These are phyloP conservation scores for Aspergillus unguis DNA, from an alignment of 2,329 filamentous ascomycete genomes.

Conservation along the genomic window DNA sequence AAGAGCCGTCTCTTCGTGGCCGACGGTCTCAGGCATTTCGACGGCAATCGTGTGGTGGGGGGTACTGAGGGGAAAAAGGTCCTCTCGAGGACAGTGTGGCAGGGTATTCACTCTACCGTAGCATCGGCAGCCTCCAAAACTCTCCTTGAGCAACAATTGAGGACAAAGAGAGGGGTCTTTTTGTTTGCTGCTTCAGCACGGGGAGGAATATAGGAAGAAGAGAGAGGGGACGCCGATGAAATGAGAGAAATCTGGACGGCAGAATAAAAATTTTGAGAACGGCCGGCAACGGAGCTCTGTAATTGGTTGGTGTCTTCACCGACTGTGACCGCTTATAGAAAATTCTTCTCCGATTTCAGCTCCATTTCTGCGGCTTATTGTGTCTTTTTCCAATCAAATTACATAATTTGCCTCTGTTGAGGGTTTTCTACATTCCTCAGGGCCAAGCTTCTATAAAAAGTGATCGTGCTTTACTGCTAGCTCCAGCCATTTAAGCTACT, in stretches of 20 bases:
- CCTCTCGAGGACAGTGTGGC: conserved; percentile 38
- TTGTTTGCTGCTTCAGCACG: conserved; percentile 29
- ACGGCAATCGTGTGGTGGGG: conserved; percentile 22
- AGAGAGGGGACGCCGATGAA: conserved; percentile 17
- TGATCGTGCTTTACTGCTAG: background rate
- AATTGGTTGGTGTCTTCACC: conserved; percentile 23
- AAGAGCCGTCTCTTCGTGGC: conserved; percentile 30
- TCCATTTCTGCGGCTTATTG: conserved; percentile 3
- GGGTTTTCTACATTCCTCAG: background rate
- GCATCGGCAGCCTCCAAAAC: conserved; percentile 37
- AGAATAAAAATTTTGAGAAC: conserved; percentile 28
- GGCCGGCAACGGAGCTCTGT: conserved; percentile 16
- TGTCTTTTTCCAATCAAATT: conserved; percentile 3
- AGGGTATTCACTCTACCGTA: conserved; percentile 36
- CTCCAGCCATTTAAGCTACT: too few relatives aligned
- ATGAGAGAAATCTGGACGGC: conserved; percentile 16
- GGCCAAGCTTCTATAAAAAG: conserved; percentile 1
- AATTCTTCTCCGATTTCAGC: conserved; percentile 14
- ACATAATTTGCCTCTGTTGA: conserved; percentile 7
- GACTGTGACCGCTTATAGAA: conserved; percentile 21
- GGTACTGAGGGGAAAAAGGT: conserved; percentile 26
- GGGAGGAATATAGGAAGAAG: conserved; percentile 25
- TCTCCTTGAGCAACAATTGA: conserved; percentile 15
- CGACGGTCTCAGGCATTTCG: conserved; percentile 33
- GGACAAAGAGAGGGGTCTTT: conserved; percentile 15